Evolutionary conservation across 2,329 filamentous ascomycete genomes (phyloP).

Genomic region (Clonostachys chloroleuca): DNA sequence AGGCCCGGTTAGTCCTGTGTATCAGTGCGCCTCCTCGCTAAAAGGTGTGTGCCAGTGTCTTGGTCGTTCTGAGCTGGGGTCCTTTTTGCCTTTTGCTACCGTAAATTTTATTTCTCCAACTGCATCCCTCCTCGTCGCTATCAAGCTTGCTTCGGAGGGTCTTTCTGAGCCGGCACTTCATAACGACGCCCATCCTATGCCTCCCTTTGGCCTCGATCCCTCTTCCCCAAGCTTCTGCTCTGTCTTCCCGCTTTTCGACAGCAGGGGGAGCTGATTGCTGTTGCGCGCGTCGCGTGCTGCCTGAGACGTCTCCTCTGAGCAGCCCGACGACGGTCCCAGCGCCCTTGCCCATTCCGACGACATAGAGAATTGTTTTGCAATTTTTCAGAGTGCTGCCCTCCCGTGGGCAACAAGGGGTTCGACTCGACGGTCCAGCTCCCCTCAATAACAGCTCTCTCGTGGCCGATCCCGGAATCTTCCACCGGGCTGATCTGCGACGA

Average conservation of each 20-base stretch:
- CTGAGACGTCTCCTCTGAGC: not conserved
- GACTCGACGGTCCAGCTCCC: not conserved
- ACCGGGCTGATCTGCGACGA: constrained; percentile 8
- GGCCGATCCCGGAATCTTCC: not conserved
- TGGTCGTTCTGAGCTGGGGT: not conserved
- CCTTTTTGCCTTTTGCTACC: constrained; percentile 5
- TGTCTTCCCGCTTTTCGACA: too few relatives aligned
- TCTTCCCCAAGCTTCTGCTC: too few relatives aligned
- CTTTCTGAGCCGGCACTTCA: not conserved
- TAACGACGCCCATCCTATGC: too few relatives aligned
- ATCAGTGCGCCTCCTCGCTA: too few relatives aligned
- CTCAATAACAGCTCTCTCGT: not conserved
- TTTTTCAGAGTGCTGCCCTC: too few relatives aligned
- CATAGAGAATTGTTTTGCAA: too few relatives aligned
- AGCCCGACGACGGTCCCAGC: too few relatives aligned
- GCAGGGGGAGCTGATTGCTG: not conserved
- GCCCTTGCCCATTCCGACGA: too few relatives aligned
- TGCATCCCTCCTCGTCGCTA: constrained; percentile 13
- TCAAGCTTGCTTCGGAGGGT: constrained; percentile 9
- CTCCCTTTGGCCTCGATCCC: too few relatives aligned
- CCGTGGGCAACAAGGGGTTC: too few relatives aligned
- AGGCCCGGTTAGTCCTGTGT: too few relatives aligned
- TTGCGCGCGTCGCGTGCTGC: not conserved
- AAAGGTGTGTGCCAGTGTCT: too few relatives aligned
- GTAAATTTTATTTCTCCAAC: constrained; percentile 20